These are phyloP conservation scores for Cenococcum geophilum DNA, from an alignment of 495 filamentous ascomycete species.

Conservation along the genomic window DNA sequence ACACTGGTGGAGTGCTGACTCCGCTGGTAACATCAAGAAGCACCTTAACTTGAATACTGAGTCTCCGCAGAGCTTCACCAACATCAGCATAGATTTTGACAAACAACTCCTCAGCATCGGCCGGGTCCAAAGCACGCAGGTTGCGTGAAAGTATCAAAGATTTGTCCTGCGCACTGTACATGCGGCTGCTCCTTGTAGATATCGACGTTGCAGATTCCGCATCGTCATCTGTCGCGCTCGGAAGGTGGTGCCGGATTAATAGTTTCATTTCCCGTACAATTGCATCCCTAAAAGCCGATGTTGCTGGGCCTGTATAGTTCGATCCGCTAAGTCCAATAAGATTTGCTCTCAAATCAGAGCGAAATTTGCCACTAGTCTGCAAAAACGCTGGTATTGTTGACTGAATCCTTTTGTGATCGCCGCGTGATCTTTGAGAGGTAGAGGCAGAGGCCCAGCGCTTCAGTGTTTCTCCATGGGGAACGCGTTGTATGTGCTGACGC, in stretches of 20 bases:
- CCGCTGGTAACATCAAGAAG: slow-evolving; percentile 91
- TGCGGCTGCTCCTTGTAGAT: slow-evolving; percentile 69
- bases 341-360: slow-evolving; percentile 58
- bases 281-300: slow-evolving; percentile 79
- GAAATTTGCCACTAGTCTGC: slow-evolving; percentile 58
- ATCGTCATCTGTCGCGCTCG: slow-evolving; percentile 89
- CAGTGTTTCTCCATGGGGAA: slow-evolving; percentile 65
- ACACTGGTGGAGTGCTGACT: slow-evolving; percentile 42
- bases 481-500: slow-evolving; percentile 70
- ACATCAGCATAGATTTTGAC: slow-evolving; percentile 77
- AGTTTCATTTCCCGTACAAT: slow-evolving; percentile 80
- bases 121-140: slow-evolving; percentile 72
- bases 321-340: slow-evolving; percentile 74
- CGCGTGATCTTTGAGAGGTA: slow-evolving; percentile 57
- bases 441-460: slow-evolving; percentile 63
- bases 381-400: slow-evolving; percentile 71
- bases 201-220: slow-evolving; percentile 82
- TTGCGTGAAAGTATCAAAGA: slow-evolving; percentile 87
- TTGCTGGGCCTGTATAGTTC: slow-evolving; percentile 69
- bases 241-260: slow-evolving; percentile 77
- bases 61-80: slow-evolving; percentile 75
- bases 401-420: slow-evolving; percentile 57
- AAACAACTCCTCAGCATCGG: slow-evolving; percentile 81
- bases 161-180: slow-evolving; percentile 77
- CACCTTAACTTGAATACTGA: slow-evolving; percentile 88